These are phyloP conservation scores for Arabis hirsuta DNA, from an alignment of 345 rosid species.

Conservation along the genomic window DNA sequence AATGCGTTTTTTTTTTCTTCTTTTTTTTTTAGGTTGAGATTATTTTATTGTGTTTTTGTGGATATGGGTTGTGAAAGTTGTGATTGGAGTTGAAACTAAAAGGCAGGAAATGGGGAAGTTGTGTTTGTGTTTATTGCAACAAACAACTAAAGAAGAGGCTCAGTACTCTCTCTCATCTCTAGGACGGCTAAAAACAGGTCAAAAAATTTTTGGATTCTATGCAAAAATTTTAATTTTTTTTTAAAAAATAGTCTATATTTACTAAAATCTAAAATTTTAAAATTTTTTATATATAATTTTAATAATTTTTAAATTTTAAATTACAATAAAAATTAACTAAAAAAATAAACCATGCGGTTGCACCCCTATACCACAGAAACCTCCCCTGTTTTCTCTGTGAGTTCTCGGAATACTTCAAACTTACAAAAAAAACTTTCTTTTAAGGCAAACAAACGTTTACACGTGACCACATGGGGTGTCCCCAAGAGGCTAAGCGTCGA, in stretches of 20 bases:
- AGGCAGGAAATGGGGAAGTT: slow-evolving; percentile 39
- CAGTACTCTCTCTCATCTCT: slow-evolving; percentile 5
- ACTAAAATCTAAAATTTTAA: no score
- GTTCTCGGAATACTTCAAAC: slow-evolving; percentile 30
- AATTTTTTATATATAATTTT: no score
- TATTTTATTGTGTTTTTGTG: slow-evolving; percentile 3
- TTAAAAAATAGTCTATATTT: no score
- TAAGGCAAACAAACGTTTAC: slow-evolving; percentile 31
- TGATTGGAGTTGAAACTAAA: slow-evolving; percentile 24
- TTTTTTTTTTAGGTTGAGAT: slow-evolving; percentile 1
- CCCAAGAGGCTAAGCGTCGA: slow-evolving; percentile 9
- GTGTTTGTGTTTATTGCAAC: slow-evolving; percentile 46
- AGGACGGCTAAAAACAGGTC: no score
- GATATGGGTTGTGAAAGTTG: slow-evolving; percentile 9
- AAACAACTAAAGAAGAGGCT: slow-evolving; percentile 42
- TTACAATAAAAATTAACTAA: no score
- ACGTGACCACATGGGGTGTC: slow-evolving; percentile 48
- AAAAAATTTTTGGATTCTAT: no score
- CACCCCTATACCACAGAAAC: no score
- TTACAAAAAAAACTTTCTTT: slow-evolving; percentile 15
- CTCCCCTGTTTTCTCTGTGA: neutral
- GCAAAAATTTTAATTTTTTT: no score
- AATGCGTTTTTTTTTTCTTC: neutral
- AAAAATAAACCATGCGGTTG: no score
- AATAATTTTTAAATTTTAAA: no score